Evolutionary conservation across 2,329 filamentous ascomycete genomes (phyloP).

Genomic region (Fusarium stilboides): DNA sequence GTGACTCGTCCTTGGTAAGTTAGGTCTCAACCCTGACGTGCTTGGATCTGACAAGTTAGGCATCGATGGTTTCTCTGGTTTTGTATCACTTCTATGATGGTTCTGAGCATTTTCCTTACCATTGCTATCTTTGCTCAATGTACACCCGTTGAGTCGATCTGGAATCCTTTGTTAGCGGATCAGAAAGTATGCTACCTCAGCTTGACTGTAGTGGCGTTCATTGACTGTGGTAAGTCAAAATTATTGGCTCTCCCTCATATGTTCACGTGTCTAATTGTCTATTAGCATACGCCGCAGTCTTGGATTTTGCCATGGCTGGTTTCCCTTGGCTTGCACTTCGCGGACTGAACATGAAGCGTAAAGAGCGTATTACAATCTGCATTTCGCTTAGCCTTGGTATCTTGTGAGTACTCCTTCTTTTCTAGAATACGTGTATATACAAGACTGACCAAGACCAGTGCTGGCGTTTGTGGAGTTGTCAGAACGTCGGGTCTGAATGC

Average conservation of each 20-base stretch:
- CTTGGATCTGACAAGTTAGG: neutral
- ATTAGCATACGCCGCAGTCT: constrained; percentile 1
- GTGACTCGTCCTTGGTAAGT: constrained; percentile 4
- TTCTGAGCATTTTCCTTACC: constrained; percentile 6
- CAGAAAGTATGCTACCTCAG: neutral
- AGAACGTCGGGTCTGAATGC: constrained; percentile 1
- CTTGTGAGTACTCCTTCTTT: neutral
- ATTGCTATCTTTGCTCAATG: constrained; percentile 1
- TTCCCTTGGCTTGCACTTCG: constrained; percentile 8
- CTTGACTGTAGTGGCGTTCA: neutral
- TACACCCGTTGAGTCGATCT: constrained; percentile 2
- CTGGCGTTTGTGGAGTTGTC: constrained; percentile 3
- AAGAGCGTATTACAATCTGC: constrained; percentile 1
- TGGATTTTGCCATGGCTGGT: constrained; percentile 6
- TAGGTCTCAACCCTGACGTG: too few relatives aligned
- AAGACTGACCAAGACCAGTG: neutral
- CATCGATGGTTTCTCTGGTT: constrained; percentile 9
- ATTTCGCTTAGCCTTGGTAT: constrained; percentile 1
- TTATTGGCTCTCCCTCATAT: too few relatives aligned
- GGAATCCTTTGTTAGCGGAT: neutral
- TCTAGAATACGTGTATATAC: accelerated
- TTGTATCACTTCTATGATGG: neutral
- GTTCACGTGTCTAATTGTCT: too few relatives aligned
- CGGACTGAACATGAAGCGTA: constrained; percentile 9
- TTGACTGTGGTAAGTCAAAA: neutral